Conservation (phyloP, 495 filamentous ascomycete species). For the Aspergillus wentii region DNA sequence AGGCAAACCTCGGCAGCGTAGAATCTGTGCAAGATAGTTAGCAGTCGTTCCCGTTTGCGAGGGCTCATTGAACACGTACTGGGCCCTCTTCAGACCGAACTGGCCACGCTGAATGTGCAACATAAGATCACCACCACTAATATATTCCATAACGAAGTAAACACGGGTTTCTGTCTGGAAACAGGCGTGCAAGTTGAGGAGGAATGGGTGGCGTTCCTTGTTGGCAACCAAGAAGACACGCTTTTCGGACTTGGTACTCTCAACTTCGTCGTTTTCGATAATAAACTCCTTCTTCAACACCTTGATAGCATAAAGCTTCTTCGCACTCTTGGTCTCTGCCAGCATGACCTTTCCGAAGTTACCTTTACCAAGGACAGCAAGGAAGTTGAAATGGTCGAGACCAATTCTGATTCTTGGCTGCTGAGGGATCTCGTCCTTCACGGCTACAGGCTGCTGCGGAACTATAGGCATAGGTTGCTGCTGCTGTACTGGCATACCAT, state of each 20-base stretch:
- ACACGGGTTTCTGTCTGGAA: slow-evolving; percentile 99
- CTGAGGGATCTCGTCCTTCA: slow-evolving; percentile 48
- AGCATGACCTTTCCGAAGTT: slow-evolving; percentile 99
- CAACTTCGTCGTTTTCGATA: slow-evolving; percentile 99
- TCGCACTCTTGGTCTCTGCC: slow-evolving; percentile 88
- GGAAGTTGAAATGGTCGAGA: slow-evolving; percentile 98
- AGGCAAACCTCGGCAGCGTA: slow-evolving; percentile 97
- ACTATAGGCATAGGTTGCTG: slow-evolving; percentile 33
- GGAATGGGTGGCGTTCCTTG: slow-evolving; percentile 94
- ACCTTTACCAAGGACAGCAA: slow-evolving; percentile 96
- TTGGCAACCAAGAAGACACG: slow-evolving; percentile 95
- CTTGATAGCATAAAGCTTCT: slow-evolving; percentile 96
- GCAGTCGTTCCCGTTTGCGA: neutral
- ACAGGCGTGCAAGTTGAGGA: slow-evolving; percentile 93
- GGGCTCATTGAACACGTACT: slow-evolving; percentile 54
- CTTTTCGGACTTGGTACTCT: slow-evolving; percentile 97
- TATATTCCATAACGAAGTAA: slow-evolving; percentile 99
- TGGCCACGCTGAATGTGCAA: slow-evolving; percentile 95
- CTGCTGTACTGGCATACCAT: slow-evolving; percentile 38
- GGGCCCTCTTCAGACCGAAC: slow-evolving; percentile 92
- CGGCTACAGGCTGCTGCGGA: slow-evolving; percentile 21
- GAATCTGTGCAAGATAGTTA: slow-evolving; percentile 56
- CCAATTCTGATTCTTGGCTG: slow-evolving; percentile 78
- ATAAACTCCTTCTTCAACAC: slow-evolving; percentile 99
- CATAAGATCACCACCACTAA: slow-evolving; percentile 98